Evolutionary conservation across 192 early-diverging fungal genomes (phyloP).

Genomic region (Backusella mclennaniae): DNA sequence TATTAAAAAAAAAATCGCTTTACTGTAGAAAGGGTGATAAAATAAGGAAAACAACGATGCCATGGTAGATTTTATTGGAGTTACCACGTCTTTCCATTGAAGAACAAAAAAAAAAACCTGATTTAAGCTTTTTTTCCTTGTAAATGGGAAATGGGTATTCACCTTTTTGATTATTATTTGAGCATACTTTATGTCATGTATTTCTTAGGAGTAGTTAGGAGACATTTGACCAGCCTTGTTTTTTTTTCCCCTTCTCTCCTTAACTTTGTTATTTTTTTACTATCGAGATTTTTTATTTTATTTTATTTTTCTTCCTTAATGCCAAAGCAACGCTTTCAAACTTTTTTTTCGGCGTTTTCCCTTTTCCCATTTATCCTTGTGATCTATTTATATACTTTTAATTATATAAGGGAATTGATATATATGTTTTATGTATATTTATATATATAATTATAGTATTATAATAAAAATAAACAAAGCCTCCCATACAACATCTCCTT

Average conservation of each 20-base stretch:
- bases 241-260: neutral
- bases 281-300: neutral
- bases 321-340: neutral
- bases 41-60: neutral
- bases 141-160: neutral
- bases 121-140: neutral
- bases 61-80: neutral
- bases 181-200: neutral
- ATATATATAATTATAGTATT: neutral
- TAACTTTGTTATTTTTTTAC: neutral
- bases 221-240: neutral
- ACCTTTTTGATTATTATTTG: neutral
- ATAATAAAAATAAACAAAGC: too few species aligned
- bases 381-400: neutral
- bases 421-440: neutral
- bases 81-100: neutral
- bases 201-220: neutral
- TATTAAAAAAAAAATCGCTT: neutral
- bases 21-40: neutral
- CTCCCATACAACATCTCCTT: too few species aligned
- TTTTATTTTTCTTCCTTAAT: neutral
- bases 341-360: neutral
- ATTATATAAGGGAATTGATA: neutral
- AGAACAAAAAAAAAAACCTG: neutral
- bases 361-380: neutral